A percentile compares a stretch with the other conserved stretches of the same genome.
These are phyloP conservation scores for Pythium brassicae DNA, from an alignment of 352 stramenopile genomes.

Conservation along the genomic window DNA sequence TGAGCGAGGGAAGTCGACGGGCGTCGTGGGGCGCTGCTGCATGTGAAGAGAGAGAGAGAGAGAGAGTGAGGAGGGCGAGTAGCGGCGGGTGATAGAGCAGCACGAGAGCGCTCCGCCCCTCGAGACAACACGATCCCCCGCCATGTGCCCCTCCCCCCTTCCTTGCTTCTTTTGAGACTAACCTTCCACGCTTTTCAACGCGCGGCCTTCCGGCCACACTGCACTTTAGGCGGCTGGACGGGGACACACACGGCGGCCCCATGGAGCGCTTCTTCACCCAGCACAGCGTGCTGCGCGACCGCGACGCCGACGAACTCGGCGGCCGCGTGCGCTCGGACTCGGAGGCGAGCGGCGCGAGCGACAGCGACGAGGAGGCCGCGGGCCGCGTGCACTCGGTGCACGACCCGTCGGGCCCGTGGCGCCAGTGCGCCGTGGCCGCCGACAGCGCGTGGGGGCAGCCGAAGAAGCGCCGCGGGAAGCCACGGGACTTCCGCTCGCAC, in stretches of 20 bases:
- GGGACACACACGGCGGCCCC: neutral
- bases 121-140: too few species aligned
- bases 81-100: too few species aligned
- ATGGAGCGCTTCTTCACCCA: conserved; percentile 85
- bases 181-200: too few species aligned
- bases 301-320: conserved; percentile 59
- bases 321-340: conserved; percentile 57
- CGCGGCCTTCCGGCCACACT: too few species aligned
- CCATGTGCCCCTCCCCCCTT: too few species aligned
- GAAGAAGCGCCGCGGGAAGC: conserved; percentile 14
- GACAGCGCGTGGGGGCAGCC: conserved; percentile 46
- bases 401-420: conserved; percentile 70
- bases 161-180: too few species aligned
- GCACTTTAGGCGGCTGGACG: too few species aligned
- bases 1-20: conserved; percentile 1
- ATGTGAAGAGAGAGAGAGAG: neutral
- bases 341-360: conserved; percentile 56
- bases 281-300: conserved; percentile 70
- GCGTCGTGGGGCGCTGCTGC: neutral
- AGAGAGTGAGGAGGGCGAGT: neutral
- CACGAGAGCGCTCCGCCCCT: neutral
- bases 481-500: conserved; percentile 49
- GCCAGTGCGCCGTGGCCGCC: conserved; percentile 35
- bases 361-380: conserved; percentile 50
- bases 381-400: conserved; percentile 61